phyloP scores from a whole-genome alignment of 441 rosid genomes.

The Gossypium davidsonii region DNA sequence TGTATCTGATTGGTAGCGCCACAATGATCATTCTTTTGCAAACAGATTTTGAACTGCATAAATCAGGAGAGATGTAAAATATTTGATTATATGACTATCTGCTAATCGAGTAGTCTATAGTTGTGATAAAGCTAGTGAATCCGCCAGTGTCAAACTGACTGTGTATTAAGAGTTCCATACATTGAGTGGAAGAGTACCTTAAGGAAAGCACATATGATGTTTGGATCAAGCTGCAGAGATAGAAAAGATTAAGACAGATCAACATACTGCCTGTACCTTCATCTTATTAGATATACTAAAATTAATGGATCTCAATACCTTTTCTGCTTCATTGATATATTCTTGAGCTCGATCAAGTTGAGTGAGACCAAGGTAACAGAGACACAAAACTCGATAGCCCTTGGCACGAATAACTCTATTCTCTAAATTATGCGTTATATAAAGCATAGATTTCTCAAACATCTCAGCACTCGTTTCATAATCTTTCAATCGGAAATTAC shows the following conservation, averaged over 20 bases:
- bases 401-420: conserved; percentile 72
- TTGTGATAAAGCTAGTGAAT: conserved; percentile 6
- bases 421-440: conserved; percentile 59
- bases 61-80: conserved; percentile 20
- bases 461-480: conserved; percentile 73
- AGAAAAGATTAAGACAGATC: conserved; percentile 14
- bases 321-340: conserved; percentile 80
- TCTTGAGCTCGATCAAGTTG: conserved; percentile 83
- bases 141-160: neutral
- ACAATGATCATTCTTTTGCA: conserved; percentile 50
- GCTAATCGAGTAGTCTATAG: conserved; percentile 6
- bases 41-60: conserved; percentile 75
- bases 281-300: conserved; percentile 15
- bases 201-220: conserved; percentile 65
- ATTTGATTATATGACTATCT: conserved; percentile 11
- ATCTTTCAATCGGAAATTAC: conserved; percentile 65
- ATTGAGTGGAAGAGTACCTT: conserved; percentile 45
- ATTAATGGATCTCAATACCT: conserved; percentile 38
- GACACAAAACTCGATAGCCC: conserved; percentile 89
- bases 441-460: conserved; percentile 92
- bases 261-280: neutral
- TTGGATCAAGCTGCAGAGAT: conserved; percentile 85
- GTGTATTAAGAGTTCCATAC: neutral
- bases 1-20: conserved; percentile 70
- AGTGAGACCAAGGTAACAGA: conserved; percentile 75